Evolutionary conservation across 2,329 filamentous ascomycete species (phyloP).

Genomic region (Ophiosphaerella narmari): DNA sequence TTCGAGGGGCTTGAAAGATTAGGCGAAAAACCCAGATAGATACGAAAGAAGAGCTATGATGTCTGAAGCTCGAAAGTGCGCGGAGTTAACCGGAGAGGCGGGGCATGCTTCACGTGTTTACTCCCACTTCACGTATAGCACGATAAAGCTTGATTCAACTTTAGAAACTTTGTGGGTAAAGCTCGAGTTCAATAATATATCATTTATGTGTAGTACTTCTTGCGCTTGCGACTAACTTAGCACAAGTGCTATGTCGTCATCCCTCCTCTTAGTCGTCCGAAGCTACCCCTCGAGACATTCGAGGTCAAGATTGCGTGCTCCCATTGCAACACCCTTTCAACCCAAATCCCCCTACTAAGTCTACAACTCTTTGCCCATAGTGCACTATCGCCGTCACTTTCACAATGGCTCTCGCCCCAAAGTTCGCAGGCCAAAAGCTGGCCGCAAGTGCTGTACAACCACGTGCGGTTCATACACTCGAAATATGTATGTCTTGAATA

Average conservation of each 20-base stretch:
- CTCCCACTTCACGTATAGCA: background rate
- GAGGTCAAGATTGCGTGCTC: conserved; percentile 23
- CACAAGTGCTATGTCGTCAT: conserved; percentile 29
- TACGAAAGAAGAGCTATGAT: background rate
- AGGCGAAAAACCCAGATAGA: background rate
- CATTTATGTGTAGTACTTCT: background rate
- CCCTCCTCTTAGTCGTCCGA: conserved; percentile 9
- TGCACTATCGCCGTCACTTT: background rate
- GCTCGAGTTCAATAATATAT: too few relatives aligned
- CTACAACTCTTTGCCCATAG: background rate
- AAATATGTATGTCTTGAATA: conserved; percentile 52
- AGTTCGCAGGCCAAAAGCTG: conserved; percentile 76
- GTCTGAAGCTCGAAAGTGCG: conserved; percentile 19
- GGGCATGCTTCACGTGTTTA: conserved; percentile 13
- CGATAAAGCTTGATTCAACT: too few relatives aligned
- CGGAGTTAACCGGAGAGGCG: conserved; percentile 21
- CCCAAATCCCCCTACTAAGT: background rate
- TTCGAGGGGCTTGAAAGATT: background rate
- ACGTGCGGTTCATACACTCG: conserved; percentile 57
- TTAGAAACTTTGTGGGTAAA: background rate
- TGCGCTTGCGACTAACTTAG: background rate
- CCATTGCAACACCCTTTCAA: background rate
- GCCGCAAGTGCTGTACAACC: conserved; percentile 47
- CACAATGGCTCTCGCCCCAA: conserved; percentile 75
- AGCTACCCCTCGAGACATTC: conserved; percentile 16